Percentiles rank a stretch among this genome's conserved stretches.
phyloP scores from a whole-genome alignment of 2,329 filamentous ascomycete species.

The Setomelanomma holmii region DNA sequence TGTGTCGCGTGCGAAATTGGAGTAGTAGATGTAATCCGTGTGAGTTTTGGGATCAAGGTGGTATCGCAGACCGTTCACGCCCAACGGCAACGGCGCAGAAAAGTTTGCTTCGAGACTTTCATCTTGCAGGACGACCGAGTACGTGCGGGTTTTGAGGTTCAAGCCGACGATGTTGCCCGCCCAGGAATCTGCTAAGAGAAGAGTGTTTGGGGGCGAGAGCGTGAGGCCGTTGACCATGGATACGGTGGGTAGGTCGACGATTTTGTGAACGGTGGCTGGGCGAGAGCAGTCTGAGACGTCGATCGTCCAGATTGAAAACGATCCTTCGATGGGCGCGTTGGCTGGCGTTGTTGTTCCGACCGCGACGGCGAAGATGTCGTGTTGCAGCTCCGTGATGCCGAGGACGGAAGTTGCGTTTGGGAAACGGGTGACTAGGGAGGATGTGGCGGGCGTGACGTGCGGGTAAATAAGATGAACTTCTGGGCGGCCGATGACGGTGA shows the following conservation, averaged over 20 bases:
- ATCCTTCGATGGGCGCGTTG: slow-evolving; percentile 9
- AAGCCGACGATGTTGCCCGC: slow-evolving; percentile 23
- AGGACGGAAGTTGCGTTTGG: slow-evolving; percentile 29
- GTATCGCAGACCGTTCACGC: slow-evolving; percentile 34
- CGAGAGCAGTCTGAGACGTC: slow-evolving; percentile 9
- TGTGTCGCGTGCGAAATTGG: slow-evolving; percentile 17
- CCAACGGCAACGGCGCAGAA: slow-evolving; percentile 11
- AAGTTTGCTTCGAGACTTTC: slow-evolving; percentile 16
- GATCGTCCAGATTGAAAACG: slow-evolving; percentile 25
- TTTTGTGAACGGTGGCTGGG: slow-evolving; percentile 10
- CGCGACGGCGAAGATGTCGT: slow-evolving; percentile 45
- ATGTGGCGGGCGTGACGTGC: slow-evolving; percentile 15
- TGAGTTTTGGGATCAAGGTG: no score
- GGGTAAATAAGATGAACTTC: slow-evolving; percentile 47
- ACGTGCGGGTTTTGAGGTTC: slow-evolving; percentile 13
- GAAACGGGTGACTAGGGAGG: slow-evolving; percentile 38
- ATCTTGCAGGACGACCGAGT: slow-evolving; percentile 17
- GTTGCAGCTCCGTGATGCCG: slow-evolving; percentile 47
- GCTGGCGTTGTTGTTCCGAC: slow-evolving; percentile 18
- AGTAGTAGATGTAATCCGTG: slow-evolving; percentile 22
- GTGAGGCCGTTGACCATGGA: slow-evolving; percentile 33
- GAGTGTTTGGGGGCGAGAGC: slow-evolving; percentile 15
- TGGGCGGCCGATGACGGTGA: slow-evolving; percentile 38
- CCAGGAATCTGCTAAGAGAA: slow-evolving; percentile 33
- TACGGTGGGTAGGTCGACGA: slow-evolving; percentile 19